phyloP scores from a whole-genome alignment of 2,329 filamentous ascomycete species.

The Xylaria sp. region DNA sequence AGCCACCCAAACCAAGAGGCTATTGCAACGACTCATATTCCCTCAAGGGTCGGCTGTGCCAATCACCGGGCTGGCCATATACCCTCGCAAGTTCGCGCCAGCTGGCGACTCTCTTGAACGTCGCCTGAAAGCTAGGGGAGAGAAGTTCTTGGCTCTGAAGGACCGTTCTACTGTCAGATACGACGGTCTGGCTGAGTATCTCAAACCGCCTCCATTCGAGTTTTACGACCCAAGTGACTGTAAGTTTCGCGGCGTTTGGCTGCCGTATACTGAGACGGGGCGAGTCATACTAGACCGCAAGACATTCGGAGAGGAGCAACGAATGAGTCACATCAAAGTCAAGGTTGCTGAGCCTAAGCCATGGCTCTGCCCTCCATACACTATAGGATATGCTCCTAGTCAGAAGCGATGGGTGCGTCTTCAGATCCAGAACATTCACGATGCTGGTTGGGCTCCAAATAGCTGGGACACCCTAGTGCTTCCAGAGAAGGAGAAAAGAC shows the following conservation, averaged over 20 bases:
- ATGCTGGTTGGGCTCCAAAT: constrained; percentile 34
- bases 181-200: constrained; percentile 36
- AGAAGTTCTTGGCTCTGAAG: constrained; percentile 33
- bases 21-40: constrained; percentile 35
- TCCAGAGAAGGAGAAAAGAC: constrained; percentile 34
- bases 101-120: constrained; percentile 33
- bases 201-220: constrained; percentile 33
- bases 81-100: constrained; percentile 32
- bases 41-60: constrained; percentile 33
- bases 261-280: constrained; percentile 38
- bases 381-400: constrained; percentile 37
- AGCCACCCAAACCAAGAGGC: constrained; percentile 15
- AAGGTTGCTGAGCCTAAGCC: constrained; percentile 29
- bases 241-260: constrained; percentile 38
- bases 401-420: constrained; percentile 38
- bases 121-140: constrained; percentile 31
- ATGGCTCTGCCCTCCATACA: constrained; percentile 38
- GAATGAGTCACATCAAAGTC: constrained; percentile 20
- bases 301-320: constrained; percentile 39
- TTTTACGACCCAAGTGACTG: constrained; percentile 30
- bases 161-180: constrained; percentile 33
- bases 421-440: constrained; percentile 35
- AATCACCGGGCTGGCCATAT: constrained; percentile 35
- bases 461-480: constrained; percentile 39
- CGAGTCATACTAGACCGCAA: constrained; percentile 40